Base-by-base conservation (phyloP, 192 early-diverging fungal species). In the Gonapodya sp. region DNA sequence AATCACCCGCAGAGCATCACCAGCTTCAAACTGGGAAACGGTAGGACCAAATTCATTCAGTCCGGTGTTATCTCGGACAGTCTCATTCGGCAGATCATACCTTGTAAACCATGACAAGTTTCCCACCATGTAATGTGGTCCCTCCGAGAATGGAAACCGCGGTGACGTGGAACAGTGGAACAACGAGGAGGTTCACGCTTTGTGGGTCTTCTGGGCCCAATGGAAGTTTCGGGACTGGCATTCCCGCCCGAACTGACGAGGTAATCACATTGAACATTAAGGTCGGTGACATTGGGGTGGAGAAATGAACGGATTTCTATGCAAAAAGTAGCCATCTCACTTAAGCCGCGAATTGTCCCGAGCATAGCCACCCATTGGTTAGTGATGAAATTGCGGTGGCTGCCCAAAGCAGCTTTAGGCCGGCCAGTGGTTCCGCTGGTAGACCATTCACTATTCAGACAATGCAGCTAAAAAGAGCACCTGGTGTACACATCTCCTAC, bases 111-210 rank as follows among this genome's bases (percentile, higher is more conserved):
- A 84, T 36, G 0, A 83, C 73, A 31, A 81, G 36, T 32, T 83
- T 84, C 24, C 36, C 79, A 18, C 83, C 81, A 34, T 34, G 31
- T 2, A 80, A 24, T 35, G 73, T 35, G 2, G 34, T 30, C 8
- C 33, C 35, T 1, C 35, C 78, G 78, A 81, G 24, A 32, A 81
- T 35, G 1, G 77, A 31, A 34, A 77, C 32, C 8, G 73, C 81
- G 73, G 81, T 83, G 8, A 80, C 79, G 78, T 83, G 83, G 73
- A 83, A 83, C 0, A 83, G 79, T 30, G 83, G 81, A 18, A 79
- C 31, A 33, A 72, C 46, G 34, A 81, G 81, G 1, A 83, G 82
- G 33, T 34, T 36, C 31, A 73, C 31, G 8, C 2, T 2, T 31
- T 35, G 79, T 1, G 81, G 77, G 36, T 81, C 73, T n/a, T 24